Conservation (phyloP, 495 filamentous ascomycete species). For the Letharia lupina region DNA sequence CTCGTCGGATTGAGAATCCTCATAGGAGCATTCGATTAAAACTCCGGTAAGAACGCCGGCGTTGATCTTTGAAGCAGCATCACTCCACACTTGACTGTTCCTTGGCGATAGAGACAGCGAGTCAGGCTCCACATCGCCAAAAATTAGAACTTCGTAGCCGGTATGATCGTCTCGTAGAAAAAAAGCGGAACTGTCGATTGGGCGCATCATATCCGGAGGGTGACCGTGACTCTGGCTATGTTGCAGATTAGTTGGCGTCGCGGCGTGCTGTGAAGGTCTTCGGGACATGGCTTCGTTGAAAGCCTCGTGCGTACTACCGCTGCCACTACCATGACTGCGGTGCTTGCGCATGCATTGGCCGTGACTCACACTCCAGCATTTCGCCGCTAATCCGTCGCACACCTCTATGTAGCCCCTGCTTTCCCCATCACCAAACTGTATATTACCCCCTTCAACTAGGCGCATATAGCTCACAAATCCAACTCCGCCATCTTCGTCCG, state of each 20-base stretch:
- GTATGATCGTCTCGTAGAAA: constrained; percentile 70
- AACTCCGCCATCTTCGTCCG: constrained; percentile 89
- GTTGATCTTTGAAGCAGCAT: constrained; percentile 75
- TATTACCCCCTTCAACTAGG: constrained; percentile 77
- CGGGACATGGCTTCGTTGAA: constrained; percentile 26
- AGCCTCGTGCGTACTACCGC: constrained; percentile 29
- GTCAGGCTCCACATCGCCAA: constrained; percentile 93
- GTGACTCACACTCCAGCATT: constrained; percentile 73
- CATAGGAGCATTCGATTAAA: constrained; percentile 93
- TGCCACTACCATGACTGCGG: constrained; percentile 52
- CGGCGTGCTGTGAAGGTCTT: constrained; percentile 20
- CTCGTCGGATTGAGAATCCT: constrained; percentile 62
- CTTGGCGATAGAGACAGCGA: constrained; percentile 71
- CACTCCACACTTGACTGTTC: constrained; percentile 69
- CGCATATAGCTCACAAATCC: constrained; percentile 87
- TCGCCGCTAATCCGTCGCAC: constrained; percentile 70
- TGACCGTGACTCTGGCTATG: constrained; percentile 25
- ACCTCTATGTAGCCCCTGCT: constrained; percentile 75
- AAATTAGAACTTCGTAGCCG: constrained; percentile 74
- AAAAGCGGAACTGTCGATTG: constrained; percentile 79
- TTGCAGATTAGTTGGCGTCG: constrained; percentile 18
- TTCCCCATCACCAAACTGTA: constrained; percentile 65
- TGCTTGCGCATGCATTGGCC: constrained; percentile 75
- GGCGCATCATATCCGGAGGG: constrained; percentile 42
- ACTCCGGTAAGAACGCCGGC: constrained; percentile 62